Evolutionary conservation across 1,284 basidiomycete genomes (phyloP), one percentile per base, ranked within the genome.

Genomic region (Cutaneotrichosporon sp.): DNA sequence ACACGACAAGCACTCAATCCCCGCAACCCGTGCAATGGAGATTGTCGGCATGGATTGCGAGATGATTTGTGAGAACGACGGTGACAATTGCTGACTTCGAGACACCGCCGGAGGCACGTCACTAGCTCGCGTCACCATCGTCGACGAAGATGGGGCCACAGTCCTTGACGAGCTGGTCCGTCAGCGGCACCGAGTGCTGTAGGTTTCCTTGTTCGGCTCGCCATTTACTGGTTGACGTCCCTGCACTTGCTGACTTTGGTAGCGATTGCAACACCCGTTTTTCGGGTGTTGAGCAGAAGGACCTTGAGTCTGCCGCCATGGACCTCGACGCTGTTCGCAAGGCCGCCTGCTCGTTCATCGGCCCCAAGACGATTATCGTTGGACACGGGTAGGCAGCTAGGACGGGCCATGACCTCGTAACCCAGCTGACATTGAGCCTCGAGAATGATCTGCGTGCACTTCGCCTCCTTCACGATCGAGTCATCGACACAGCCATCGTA

Each of bases 371-470:
- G 0, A 87, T 94, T 64, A 80, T 95, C 31, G 87, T 93, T 61
- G 92, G 92, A 0, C 79, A 81, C 61, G 81, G 80, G 79, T 81
- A n/a, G n/a, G n/a, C n/a, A n/a, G n/a, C n/a, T n/a, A n/a, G n/a
- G n/a, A n/a, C n/a, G n/a, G n/a, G n/a, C n/a, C n/a, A n/a, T n/a
- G n/a, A n/a, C n/a, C n/a, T n/a, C n/a, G n/a, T n/a, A n/a, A n/a
- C n/a, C n/a, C n/a, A n/a, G n/a, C n/a, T n/a, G n/a, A n/a, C n/a
- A n/a, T n/a, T n/a, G n/a, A n/a, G 77, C 0, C 82, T 97, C 14
- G 94, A 97, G 65, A 97, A 97, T 73, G 94, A 97, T 74, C 80
- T 97, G 65, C 89, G 88, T 73, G 89, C 93, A 7, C 80, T 97
- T 66, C 84, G 93, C 18, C 87, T 97, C 70, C 81, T 97, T 1